A percentile compares a stretch with the other conserved stretches of the same genome.
These are phyloP conservation scores for Trichoderma oligosporum DNA, from an alignment of 2,329 filamentous ascomycete species.

Conservation along the genomic window DNA sequence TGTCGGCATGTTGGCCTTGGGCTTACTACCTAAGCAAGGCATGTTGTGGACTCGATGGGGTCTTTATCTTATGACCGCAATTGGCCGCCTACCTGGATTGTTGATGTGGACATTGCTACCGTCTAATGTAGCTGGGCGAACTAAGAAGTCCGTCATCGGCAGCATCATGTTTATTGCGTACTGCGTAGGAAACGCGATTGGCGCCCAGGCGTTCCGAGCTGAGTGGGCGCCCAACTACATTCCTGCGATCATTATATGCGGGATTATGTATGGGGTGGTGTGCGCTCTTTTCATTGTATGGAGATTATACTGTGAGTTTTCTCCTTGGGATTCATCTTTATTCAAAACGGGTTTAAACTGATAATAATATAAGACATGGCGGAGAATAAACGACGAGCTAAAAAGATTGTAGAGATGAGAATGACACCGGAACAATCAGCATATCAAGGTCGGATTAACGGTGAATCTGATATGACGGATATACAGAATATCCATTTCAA, in stretches of 20 bases:
- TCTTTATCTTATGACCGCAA: not conserved
- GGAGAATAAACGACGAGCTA: not conserved
- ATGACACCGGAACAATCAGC: not conserved
- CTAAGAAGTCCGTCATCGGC: not conserved
- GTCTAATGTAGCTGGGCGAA: not conserved
- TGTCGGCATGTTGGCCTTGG: not conserved
- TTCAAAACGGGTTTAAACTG: not conserved
- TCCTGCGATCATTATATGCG: not conserved
- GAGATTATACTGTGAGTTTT: not conserved
- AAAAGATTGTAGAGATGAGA: not conserved
- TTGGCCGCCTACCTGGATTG: not conserved
- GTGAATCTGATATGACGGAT: not conserved
- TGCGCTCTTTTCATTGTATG: not conserved
- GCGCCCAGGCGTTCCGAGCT: not conserved
- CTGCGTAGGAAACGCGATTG: not conserved
- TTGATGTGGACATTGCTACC: not conserved
- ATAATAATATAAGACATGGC: not conserved
- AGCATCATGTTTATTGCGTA: not conserved
- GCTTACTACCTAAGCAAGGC: not conserved
- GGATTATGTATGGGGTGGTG: not conserved
- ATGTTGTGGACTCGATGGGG: not conserved
- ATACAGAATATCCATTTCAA: not conserved
- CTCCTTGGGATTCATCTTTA: not conserved
- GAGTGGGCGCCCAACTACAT: not conserved
- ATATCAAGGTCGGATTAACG: not conserved